Evolutionary conservation across 306 rosid genomes (phyloP).

Genomic region (Begonia peltatifolia): DNA sequence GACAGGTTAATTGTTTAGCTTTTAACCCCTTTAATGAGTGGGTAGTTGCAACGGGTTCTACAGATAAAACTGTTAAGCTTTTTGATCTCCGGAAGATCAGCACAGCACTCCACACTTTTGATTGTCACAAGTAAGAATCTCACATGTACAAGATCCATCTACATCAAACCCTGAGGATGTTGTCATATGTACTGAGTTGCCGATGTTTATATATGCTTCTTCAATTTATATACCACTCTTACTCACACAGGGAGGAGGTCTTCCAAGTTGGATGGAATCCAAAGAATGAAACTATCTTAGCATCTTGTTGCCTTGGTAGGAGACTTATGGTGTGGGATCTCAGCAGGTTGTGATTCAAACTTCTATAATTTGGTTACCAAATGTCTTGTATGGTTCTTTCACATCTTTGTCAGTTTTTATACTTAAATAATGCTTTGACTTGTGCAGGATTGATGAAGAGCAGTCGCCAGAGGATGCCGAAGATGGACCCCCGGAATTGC

Average conservation of each 20-base stretch:
- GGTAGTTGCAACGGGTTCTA: slow-evolving; percentile 98
- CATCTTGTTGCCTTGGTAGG: slow-evolving; percentile 92
- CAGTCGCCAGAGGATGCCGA: slow-evolving; percentile 88
- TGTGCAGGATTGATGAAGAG: slow-evolving; percentile 89
- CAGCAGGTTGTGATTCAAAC: slow-evolving; percentile 54
- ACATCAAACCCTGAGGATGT: neutral
- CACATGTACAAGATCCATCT: slow-evolving; percentile 1
- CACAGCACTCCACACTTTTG: slow-evolving; percentile 75
- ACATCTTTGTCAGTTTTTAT: slow-evolving; percentile 1
- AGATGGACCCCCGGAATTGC: slow-evolving; percentile 95
- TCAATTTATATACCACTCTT: too few species aligned
- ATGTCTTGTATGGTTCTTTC: slow-evolving; percentile 1
- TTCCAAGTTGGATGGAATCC: slow-evolving; percentile 97
- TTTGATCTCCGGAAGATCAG: slow-evolving; percentile 84
- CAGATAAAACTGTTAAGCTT: slow-evolving; percentile 89
- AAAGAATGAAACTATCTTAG: slow-evolving; percentile 78
- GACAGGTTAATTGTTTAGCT: slow-evolving; percentile 89
- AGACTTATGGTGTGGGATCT: slow-evolving; percentile 99
- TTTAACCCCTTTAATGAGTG: slow-evolving; percentile 97
- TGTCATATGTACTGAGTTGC: neutral
- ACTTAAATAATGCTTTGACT: neutral
- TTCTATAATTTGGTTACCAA: neutral
- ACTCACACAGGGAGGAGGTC: slow-evolving; percentile 65
- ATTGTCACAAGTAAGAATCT: slow-evolving; percentile 72
- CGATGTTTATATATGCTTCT: too few species aligned